Evolutionary conservation across 805 yeast species (phyloP).

Genomic region (Saccharomycopsis oosterbeekiorum): DNA sequence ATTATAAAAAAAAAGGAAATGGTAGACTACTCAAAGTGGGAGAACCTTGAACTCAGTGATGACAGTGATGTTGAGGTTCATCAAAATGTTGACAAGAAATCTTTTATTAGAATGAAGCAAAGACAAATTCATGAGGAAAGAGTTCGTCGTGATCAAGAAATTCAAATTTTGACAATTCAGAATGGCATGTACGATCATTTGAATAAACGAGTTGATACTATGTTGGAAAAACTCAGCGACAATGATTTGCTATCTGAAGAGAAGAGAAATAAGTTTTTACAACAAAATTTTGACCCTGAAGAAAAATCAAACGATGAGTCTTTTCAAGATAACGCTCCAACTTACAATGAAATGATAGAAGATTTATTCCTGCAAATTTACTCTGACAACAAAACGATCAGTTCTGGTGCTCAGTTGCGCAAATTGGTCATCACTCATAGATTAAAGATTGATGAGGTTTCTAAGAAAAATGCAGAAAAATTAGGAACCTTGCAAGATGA

Average conservation of each 20-base stretch:
- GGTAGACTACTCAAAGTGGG: conserved; percentile 96
- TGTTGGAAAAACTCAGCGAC: conserved; percentile 37
- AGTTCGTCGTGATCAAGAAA: conserved; percentile 66
- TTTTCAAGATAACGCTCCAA: conserved; percentile 40
- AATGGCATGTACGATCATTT: conserved; percentile 70
- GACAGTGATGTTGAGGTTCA: conserved; percentile 97
- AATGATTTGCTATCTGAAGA: conserved; percentile 24
- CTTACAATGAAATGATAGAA: conserved; percentile 88
- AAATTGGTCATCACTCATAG: conserved; percentile 50
- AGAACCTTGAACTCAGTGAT: conserved; percentile 87
- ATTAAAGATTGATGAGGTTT: conserved; percentile 56
- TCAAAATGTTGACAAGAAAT: conserved; percentile 91
- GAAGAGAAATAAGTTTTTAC: conserved; percentile 34
- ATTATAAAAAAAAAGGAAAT: background rate
- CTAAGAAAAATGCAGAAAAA: conserved; percentile 54
- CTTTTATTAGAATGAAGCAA: conserved; percentile 94
- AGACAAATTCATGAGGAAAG: conserved; percentile 94
- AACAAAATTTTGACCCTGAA: conserved; percentile 42
- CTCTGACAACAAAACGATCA: conserved; percentile 37
- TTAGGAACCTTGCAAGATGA: conserved; percentile 60
- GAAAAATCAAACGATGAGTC: conserved; percentile 44
- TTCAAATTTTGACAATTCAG: conserved; percentile 66
- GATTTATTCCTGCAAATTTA: conserved; percentile 74
- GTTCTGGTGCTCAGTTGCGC: conserved; percentile 35
- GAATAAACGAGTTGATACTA: conserved; percentile 58